Base-by-base conservation (phyloP, 192 early-diverging fungal genomes). In the Coemansia sp. region DNA sequence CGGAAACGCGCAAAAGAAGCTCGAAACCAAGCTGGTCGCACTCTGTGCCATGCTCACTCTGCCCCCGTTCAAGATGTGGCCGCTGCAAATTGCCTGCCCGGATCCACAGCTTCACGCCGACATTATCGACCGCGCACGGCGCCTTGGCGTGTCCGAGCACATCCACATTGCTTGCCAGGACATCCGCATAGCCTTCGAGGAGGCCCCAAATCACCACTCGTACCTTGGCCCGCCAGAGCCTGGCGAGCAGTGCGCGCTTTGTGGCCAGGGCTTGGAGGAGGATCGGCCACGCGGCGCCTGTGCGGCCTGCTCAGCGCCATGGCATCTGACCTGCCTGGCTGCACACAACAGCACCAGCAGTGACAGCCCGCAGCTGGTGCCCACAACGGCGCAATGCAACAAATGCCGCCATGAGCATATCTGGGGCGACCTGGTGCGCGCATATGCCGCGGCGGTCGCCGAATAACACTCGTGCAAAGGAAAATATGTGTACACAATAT, bases 41-140 rank as follows among this genome's bases (percentile, higher is more conserved):
- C 57, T 75, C 15, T 55, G 53, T 34, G 57, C 58, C 27, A 59
- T 75, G 60, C 48, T 68, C 20, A 35, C 57, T 8, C 36, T 68
- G 31, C 53, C 65, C 50, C 72, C 72, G 28, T 75, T 67, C 54
- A 52, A 21, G 15, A 39, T 43, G 57, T 75, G 72, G 72, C 72
- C 72, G 19, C 53, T 75, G 44, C 48, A 52, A 25, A 25, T 75
- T 21, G 47, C 46, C 38, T 75, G 64, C 25, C 41, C 64, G 6
- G 39, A 48, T 21, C 19, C 39, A 10, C 39, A 56, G 28, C 20
- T 67, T 35, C 52, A 55, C 40, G 34, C 45, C 19, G 51, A 63
- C 12, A 20, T 74, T 17, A 44, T 38, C 7, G 10, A 2, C 4
- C 50, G 45, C 12, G 55, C 60, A 3, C 48, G 51, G 45, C 35